Base-by-base conservation (phyloP, 164 flowering plant genomes). In the Magnolia officinalis region DNA sequence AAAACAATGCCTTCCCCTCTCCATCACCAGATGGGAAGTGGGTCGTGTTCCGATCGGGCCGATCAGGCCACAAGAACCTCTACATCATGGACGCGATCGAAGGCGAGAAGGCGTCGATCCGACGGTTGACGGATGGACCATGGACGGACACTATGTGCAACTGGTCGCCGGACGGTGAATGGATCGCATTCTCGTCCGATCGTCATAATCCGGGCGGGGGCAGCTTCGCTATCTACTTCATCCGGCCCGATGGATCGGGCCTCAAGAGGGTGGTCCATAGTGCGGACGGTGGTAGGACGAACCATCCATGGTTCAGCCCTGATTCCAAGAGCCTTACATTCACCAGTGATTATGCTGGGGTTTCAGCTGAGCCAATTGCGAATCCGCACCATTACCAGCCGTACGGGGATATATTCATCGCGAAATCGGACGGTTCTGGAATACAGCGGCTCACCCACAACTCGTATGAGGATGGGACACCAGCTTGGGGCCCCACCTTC, bases 81-180 rank as follows among this genome's bases (percentile, higher is more conserved):
- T 95, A 91, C 79, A 82, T 95, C 14, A 93, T 95, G 96, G 97
- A 93, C 70, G 91, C 94, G 1, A 75, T 80, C 45, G 83, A 88
- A 3, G 98, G 98, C 10, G 98, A 95, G 80, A 75, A 69, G 13
- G 88, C 86, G 55, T 87, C 89, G 58, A 74, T 95, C 23, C 75
- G 63, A 10, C 81, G 84, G 79, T 77, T 95, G 20, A 93, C 98
- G 1, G 88, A 90, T n/a, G 97, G 98, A 3, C 86, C 87, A 20
- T 95, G 98, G 98, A 83, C 87, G 18, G 98, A 95, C 78, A 95
- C 97, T 2, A 95, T 95, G 98, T 86, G 91, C 49, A 86, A 79
- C 58, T 95, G 98, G 98, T 93, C 98, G 0, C 98, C 97, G 2
- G 89, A 90, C 66, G 97, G 98, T 0, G 92, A 93, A 4, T 93